Percentiles rank a stretch among this genome's conserved stretches.
Evolutionary conservation across 2,329 filamentous ascomycete species (phyloP).

Genomic region (Penicillium sp.): DNA sequence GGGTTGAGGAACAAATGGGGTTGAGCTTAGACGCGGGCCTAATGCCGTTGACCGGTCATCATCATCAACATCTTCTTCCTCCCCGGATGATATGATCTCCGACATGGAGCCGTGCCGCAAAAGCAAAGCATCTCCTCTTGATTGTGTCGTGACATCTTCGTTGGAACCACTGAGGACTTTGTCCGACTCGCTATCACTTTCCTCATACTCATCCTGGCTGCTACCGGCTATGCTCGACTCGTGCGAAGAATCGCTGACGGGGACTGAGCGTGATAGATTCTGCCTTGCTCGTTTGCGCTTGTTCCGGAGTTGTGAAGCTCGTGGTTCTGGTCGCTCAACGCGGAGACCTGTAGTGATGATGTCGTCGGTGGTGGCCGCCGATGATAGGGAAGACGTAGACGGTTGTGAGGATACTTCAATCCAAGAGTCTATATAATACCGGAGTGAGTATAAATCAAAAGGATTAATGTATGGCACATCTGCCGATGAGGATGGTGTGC

Average conservation of each 20-base stretch:
- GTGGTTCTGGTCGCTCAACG: slow-evolving; percentile 58
- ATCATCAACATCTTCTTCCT: slow-evolving; percentile 51
- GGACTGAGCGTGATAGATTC: slow-evolving; percentile 28
- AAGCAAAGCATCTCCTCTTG: slow-evolving; percentile 21
- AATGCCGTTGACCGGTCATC: slow-evolving; percentile 80
- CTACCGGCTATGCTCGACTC: slow-evolving; percentile 46
- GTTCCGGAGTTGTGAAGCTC: slow-evolving; percentile 22
- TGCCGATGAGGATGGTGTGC: slow-evolving; percentile 5
- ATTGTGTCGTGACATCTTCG: slow-evolving; percentile 47
- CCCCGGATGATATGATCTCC: slow-evolving; percentile 35
- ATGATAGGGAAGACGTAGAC: slow-evolving; percentile 89
- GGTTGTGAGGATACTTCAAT: slow-evolving; percentile 89
- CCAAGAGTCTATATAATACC: slow-evolving; percentile 75
- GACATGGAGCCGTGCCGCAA: slow-evolving; percentile 21
- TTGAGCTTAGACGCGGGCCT: slow-evolving; percentile 55
- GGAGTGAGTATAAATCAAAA: slow-evolving; percentile 41
- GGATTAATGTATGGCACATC: slow-evolving; percentile 7
- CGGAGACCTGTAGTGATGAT: slow-evolving; percentile 85
- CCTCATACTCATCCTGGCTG: slow-evolving; percentile 92
- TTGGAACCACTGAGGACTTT: slow-evolving; percentile 62
- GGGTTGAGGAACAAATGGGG: slow-evolving; percentile 75
- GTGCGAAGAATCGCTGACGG: slow-evolving; percentile 41
- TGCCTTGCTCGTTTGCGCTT: slow-evolving; percentile 53
- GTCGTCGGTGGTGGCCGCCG: slow-evolving; percentile 66
- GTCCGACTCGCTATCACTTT: slow-evolving; percentile 88